Base-by-base conservation (phyloP, 2,329 filamentous ascomycete genomes). In the Fusarium graminum region DNA sequence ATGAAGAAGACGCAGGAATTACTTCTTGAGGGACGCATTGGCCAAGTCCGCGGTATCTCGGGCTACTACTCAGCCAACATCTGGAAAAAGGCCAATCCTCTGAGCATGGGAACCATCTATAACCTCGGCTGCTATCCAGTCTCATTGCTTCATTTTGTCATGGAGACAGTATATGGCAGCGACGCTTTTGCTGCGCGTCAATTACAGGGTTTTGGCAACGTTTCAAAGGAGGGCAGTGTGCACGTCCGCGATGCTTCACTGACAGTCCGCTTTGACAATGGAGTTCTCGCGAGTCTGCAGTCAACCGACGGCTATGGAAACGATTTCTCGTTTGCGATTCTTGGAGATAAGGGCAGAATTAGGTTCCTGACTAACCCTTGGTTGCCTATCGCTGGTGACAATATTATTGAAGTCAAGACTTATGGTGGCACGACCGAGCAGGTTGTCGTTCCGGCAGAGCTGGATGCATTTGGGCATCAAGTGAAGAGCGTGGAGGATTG, bases 51-150 rank as follows among this genome's bases (percentile, higher is more conserved):
- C 9, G 55, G 57, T 7, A 17, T 52, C 0, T 52, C 54, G 4
- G 57, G 57, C 2, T 59, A 60, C n/a, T 60, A 60, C 22, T 59
- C 57, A 7, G 54, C 44, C 0, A 60, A 60, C 16, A 59, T 60
- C 22, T 60, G 54, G 44, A 60, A 60, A 22, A 60, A 59, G 3
- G 57, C 45, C 26, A 60, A 60, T 3, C 57, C 57, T 2, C 32
- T 59, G 4, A 59, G 54, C 16, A 60, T 59, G 54, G 57, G 57
- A 0, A 60, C 57, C 0, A 59, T 60, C 1, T 60, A 60, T 12
- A 60, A 60, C 0, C 17, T 60, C 2, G 57, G 57, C 0, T 60
- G 57, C 1, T 60, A 60, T 11, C 57, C 57, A 2, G 57, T 60
- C 1, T 60, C 57, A 8, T 7, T 60, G 0, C 54, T 60, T 0